Conservation (phyloP, 2,329 filamentous ascomycete genomes). For the Nemania bipapillata region DNA sequence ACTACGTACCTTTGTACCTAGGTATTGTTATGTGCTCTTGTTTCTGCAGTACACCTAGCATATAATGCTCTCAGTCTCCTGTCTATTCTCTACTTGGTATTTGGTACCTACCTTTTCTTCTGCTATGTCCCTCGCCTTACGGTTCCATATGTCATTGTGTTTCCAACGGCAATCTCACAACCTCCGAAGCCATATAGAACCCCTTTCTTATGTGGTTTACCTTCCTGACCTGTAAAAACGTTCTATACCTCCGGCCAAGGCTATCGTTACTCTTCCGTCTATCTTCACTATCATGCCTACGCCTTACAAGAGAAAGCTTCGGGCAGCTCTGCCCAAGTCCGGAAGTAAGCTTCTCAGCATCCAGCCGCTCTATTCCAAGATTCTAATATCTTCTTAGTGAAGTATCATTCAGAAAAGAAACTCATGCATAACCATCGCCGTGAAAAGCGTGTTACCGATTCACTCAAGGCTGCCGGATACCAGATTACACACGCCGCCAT, state of each 20-base stretch:
- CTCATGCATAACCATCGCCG: slow-evolving; percentile 7
- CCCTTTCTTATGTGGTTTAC: not conserved
- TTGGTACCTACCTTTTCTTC: no score
- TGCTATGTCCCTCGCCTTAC: no score
- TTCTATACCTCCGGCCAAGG: not conserved
- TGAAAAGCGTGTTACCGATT: not conserved
- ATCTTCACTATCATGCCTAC: not conserved
- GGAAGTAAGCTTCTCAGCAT: not conserved
- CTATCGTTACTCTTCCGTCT: no score
- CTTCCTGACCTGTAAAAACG: not conserved
- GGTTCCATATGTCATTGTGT: no score
- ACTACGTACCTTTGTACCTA: not conserved
- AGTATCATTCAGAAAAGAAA: not conserved
- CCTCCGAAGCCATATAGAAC: no score
- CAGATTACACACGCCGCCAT: not conserved
- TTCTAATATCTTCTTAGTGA: not conserved
- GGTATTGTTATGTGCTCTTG: not conserved
- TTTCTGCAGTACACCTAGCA: no score
- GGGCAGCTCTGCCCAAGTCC: not conserved
- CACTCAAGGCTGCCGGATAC: slow-evolving; percentile 4
- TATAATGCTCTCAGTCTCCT: no score
- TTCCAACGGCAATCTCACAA: no score
- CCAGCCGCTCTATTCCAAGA: not conserved
- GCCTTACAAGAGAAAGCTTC: not conserved
- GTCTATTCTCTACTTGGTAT: no score